Evolutionary conservation across 2,329 filamentous ascomycete species (phyloP).

Genomic region (Fusarium sp.): DNA sequence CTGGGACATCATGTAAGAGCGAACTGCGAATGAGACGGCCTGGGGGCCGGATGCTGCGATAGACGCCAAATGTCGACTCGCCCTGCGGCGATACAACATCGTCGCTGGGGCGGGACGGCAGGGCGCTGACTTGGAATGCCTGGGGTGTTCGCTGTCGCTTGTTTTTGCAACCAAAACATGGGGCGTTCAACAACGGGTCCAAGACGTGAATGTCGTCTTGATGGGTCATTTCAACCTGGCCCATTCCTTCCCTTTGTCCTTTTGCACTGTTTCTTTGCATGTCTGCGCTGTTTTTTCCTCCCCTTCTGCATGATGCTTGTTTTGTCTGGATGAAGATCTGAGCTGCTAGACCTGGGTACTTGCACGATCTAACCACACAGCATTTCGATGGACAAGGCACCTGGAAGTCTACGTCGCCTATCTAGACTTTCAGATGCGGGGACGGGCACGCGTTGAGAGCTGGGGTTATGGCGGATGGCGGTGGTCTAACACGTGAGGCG

Average conservation of each 20-base stretch:
- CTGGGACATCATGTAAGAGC: conserved; percentile 86
- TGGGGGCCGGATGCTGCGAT: conserved; percentile 34
- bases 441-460: neutral
- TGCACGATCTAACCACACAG: conserved; percentile 21
- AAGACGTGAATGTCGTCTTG: conserved; percentile 70
- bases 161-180: conserved; percentile 90
- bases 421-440: neutral
- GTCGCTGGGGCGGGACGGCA: conserved; percentile 59
- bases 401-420: neutral
- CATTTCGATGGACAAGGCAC: conserved; percentile 11
- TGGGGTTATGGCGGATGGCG: neutral
- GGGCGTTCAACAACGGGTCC: conserved; percentile 82
- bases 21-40: conserved; percentile 16
- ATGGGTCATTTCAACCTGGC: conserved; percentile 76
- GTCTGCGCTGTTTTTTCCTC: conserved; percentile 21
- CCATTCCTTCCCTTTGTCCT: conserved; percentile 44
- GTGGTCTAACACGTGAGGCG: conserved; percentile 1
- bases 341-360: neutral
- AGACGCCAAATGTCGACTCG: conserved; percentile 47
- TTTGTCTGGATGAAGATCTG: neutral
- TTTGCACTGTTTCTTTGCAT: conserved; percentile 29
- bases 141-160: conserved; percentile 78
- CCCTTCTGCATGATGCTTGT: conserved; percentile 17
- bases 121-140: conserved; percentile 70
- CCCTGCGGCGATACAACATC: conserved; percentile 80